Base-by-base conservation (phyloP, 2,329 filamentous ascomycete species). In the Aaosphaeria pasadenensis region DNA sequence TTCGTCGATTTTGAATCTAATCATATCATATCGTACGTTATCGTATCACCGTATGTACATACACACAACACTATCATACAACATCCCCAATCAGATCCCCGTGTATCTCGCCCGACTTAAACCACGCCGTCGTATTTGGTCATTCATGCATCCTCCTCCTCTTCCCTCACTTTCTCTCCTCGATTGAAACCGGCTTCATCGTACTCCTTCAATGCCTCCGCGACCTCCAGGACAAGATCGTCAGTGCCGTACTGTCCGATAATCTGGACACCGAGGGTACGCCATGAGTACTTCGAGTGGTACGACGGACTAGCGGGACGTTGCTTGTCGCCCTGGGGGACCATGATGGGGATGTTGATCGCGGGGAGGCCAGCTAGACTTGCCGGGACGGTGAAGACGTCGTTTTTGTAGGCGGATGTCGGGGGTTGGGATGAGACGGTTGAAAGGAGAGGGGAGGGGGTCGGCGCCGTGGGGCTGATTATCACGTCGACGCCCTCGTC, bases 381-480 rank as follows among this genome's bases (percentile, higher is more conserved):
- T 2, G 92, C 91, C 1, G 94, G 94, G 1, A 99, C 92, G 0
- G 94, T 97, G 60, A 97, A 92, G 1, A 97, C 87, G 71, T 99
- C 94, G 62, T 94, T 96, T 77, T 88, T 88, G 64, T 96, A 97
- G 1, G 81, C 81, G 59, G 92, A 84, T n/a, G 95, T 73, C 0
- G 79, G 71, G 11, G 73, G 69, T 67, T 83, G 76, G 7, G 69
- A 60, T 51, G 74, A 59, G 32, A 94, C 65, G 5, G 85, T 78
- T 4, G 77, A 73, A 5, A 94, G 65, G 5, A 70, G 75, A 0
- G 90, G 91, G 6, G 91, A 83, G 11, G 83, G 75, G 0, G 86
- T 88, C 1, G 91, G 91, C 6, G 91, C 87, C 1, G 92, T 97
- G 0, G 94, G 94, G 51, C 86, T 91, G 13, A 99, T 72, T 35